phyloP scores from a whole-genome alignment of 2,329 filamentous ascomycete genomes.

The Penicillium sclerotiorum region DNA sequence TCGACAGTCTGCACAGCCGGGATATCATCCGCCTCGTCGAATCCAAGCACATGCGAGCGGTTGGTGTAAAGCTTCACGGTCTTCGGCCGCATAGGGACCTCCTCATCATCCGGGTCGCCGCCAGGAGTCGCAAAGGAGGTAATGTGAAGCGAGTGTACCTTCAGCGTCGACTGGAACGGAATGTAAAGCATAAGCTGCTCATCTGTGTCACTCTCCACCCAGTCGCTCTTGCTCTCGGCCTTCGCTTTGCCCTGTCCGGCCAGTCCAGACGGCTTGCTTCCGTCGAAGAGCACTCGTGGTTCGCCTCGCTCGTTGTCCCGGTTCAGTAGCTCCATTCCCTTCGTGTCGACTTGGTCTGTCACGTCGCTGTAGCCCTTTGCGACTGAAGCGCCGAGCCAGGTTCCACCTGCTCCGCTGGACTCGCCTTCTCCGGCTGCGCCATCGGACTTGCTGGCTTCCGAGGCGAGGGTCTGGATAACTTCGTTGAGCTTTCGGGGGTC shows the following conservation, averaged over 20 bases:
- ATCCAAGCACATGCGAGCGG: slow-evolving; percentile 84
- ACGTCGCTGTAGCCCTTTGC: slow-evolving; percentile 84
- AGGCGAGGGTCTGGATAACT: slow-evolving; percentile 70
- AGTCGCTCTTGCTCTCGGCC: slow-evolving; percentile 65
- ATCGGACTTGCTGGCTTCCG: slow-evolving; percentile 59
- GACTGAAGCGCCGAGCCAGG: slow-evolving; percentile 74
- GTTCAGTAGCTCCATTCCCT: slow-evolving; percentile 84
- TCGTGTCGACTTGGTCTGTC: slow-evolving; percentile 76
- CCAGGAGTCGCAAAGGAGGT: slow-evolving; percentile 71
- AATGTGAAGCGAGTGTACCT: slow-evolving; percentile 84
- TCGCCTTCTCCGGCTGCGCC: slow-evolving; percentile 46
- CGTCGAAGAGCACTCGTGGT: slow-evolving; percentile 74
- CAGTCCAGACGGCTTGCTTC: slow-evolving; percentile 66
- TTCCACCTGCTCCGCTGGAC: slow-evolving; percentile 48
- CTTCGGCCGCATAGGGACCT: slow-evolving; percentile 76
- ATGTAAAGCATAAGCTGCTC: slow-evolving; percentile 93
- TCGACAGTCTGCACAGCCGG: slow-evolving; percentile 78
- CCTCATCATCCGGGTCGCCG: slow-evolving; percentile 62
- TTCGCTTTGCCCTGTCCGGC: slow-evolving; percentile 38
- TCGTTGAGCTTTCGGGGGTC: slow-evolving; percentile 70
- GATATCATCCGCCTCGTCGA: slow-evolving; percentile 90
- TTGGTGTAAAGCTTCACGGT: slow-evolving; percentile 87
- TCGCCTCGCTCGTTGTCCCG: slow-evolving; percentile 74
- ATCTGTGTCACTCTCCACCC: slow-evolving; percentile 94
- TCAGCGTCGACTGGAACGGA: slow-evolving; percentile 84